Percentiles rank a stretch among this genome's conserved stretches.
phyloP scores from a whole-genome alignment of 305 asterid genomes.

The Caryopteris hybrid region DNA sequence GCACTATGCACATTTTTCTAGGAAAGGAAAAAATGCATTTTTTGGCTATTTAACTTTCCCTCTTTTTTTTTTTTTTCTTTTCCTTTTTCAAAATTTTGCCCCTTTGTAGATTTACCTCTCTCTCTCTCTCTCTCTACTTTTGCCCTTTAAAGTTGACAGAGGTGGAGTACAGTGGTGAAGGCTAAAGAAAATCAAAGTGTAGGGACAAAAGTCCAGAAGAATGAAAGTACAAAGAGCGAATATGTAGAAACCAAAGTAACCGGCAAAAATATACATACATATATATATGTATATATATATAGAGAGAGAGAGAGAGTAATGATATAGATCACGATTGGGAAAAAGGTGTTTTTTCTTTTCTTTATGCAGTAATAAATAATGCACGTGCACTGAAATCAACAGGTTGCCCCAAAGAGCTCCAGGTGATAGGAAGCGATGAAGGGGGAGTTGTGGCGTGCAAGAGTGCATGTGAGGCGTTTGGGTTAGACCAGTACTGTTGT shows the following conservation, averaged over 20 bases:
- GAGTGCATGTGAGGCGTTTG: constrained; percentile 83
- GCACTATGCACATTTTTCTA: background rate
- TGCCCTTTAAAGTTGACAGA: too few relatives aligned
- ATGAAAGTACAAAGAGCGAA: background rate
- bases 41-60: background rate
- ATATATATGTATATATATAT: too few relatives aligned
- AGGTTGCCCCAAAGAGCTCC: constrained; percentile 91
- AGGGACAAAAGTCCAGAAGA: background rate
- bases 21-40: background rate
- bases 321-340: too few relatives aligned
- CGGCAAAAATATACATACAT: too few relatives aligned
- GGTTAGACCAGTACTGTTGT: constrained; percentile 76
- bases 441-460: constrained; percentile 72
- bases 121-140: too few relatives aligned
- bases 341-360: background rate
- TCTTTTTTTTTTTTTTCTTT: too few relatives aligned
- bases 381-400: constrained; percentile 12
- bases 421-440: constrained; percentile 53
- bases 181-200: too few relatives aligned
- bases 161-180: too few relatives aligned
- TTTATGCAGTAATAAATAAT: background rate
- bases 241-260: background rate
- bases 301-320: background rate
- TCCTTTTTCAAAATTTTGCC: too few relatives aligned
- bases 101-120: too few relatives aligned